Evolutionary conservation across 306 rosid species (phyloP), one percentile per base, ranked within the genome.

Genomic region (Lathyrus tuberosus): DNA sequence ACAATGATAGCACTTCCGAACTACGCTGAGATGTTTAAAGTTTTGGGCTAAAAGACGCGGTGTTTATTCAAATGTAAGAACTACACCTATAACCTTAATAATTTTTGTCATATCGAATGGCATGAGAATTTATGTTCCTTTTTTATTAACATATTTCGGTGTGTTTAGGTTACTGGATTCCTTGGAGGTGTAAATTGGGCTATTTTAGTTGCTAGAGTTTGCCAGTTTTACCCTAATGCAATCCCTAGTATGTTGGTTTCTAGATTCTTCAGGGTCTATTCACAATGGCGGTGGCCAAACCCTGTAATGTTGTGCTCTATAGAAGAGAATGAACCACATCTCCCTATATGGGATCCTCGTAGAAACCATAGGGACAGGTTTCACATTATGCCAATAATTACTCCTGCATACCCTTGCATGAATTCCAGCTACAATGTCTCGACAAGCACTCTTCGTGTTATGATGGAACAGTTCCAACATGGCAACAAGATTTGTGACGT

Each of bases 101-200:
- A 26, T 26, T 46, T 46, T 62, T 53, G 64, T 35, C 13, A 37
- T 75, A 41, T 16, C 47, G 8, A 28, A 35, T 74, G 58, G 51
- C 52, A 31, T 42, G 31, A 15, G 44, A 28, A 40, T 78, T 42
- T n/a, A 41, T 40, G 15, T 52, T 63, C 20, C 44, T 41, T n/a
- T 75, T 60, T 58, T 26, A 41, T 49, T 65, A 47, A 60, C 44
- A 66, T 62, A 22, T 44, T 59, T 71, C 5, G 26, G 65, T 69
- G 41, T 79, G 44, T 79, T 53, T 75, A 94, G 98, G 96, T 94
- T 61, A 94, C 97, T 72, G 98, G 98, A 64, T 94, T 91, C 82
- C 99, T 94, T 73, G 99, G 99, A 30, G 99, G 99, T 72, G 99
- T 94, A 62, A 94, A 94, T 79, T 94, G 97, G 97, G 99, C 99